These are phyloP conservation scores for Russula sp. DNA, from an alignment of 768 basidiomycete genomes.

Conservation along the genomic window DNA sequence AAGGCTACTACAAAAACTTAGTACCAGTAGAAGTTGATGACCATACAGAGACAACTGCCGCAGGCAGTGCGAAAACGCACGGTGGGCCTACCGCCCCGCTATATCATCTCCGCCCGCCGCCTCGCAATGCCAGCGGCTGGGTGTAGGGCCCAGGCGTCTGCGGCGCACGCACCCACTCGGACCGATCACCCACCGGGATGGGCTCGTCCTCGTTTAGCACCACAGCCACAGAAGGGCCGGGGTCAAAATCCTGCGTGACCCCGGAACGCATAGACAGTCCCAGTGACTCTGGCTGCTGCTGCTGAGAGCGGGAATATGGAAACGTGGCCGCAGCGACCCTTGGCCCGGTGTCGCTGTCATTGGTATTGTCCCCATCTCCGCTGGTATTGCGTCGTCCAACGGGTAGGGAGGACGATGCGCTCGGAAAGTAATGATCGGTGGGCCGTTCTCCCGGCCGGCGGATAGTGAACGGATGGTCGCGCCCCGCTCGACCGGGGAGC, in stretches of 20 bases:
- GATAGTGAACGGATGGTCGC: slow-evolving; percentile 9
- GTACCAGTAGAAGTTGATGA: no score
- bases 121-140: background rate
- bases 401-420: background rate
- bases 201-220: slow-evolving; percentile 46
- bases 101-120: background rate
- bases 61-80: background rate
- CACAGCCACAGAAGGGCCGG: slow-evolving; percentile 23
- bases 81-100: background rate
- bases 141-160: slow-evolving; percentile 1
- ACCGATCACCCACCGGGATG: slow-evolving; percentile 43
- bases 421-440: background rate
- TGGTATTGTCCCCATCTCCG: no score
- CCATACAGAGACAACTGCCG: background rate
- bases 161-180: slow-evolving; percentile 31
- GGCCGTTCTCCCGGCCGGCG: background rate
- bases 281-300: background rate
- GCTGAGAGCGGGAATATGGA: background rate
- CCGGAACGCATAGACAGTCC: background rate
- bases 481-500: background rate
- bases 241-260: background rate
- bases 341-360: no score
- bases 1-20: background rate
- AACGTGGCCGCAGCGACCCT: background rate
- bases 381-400: no score